phyloP scores from a whole-genome alignment of 139 green algal genomes.

The Desmodesmus armatus region DNA sequence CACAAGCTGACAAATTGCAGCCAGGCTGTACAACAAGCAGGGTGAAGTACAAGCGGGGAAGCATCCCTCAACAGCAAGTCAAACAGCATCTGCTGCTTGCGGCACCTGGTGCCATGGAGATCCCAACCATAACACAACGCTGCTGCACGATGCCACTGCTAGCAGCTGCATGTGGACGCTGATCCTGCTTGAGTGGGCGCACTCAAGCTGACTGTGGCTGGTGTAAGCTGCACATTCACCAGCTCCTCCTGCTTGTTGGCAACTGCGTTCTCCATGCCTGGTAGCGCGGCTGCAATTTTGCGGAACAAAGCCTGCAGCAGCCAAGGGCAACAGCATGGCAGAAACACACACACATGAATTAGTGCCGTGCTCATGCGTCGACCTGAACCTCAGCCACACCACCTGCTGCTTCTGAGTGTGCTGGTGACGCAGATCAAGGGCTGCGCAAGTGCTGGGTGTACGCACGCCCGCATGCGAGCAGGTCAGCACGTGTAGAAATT shows the following conservation, averaged over 20 bases:
- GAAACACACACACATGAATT: not conserved
- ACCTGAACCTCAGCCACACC: not conserved
- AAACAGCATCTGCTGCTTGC: not conserved
- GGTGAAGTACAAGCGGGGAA: no score
- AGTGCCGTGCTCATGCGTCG: not conserved
- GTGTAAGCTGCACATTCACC: conserved; percentile 93
- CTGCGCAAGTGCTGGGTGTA: no score
- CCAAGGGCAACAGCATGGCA: conserved; percentile 5
- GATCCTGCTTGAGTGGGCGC: conserved; percentile 13
- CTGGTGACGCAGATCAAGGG: no score
- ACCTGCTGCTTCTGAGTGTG: no score
- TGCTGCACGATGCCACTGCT: not conserved
- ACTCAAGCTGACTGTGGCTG: conserved; percentile 52
- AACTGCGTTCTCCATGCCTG: conserved; percentile 88
- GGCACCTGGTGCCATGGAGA: not conserved
- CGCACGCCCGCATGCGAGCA: no score
- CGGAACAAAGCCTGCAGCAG: conserved; percentile 90
- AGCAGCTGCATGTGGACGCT: conserved; percentile 61
- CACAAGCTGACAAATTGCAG: no score
- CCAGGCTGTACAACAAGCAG: no score
- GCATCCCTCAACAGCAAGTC: not conserved
- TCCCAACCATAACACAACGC: not conserved
- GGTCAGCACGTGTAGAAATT: no score
- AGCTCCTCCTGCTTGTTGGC: conserved; percentile 84
- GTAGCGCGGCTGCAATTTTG: conserved; percentile 97